These are phyloP conservation scores for Neopestalotiopsis sp. DNA, from an alignment of 2,329 filamentous ascomycete species.

Conservation along the genomic window DNA sequence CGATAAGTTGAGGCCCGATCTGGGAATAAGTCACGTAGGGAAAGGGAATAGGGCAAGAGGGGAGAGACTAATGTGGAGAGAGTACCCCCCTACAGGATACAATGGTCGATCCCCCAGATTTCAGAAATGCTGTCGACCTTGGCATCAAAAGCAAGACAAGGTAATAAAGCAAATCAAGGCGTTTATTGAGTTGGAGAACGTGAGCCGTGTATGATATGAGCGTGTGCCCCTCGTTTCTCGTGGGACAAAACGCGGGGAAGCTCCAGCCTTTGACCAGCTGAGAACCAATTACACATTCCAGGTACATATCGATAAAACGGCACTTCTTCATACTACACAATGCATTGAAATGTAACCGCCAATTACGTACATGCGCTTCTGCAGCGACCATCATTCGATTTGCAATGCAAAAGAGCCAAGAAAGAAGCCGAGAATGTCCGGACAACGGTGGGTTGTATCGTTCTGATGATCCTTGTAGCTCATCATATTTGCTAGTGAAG, in stretches of 20 bases:
- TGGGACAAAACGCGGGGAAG: conserved; percentile 12
- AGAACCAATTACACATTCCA: neutral
- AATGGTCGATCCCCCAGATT: conserved; percentile 1
- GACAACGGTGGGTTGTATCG: neutral
- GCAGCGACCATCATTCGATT: neutral
- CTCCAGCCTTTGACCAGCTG: neutral
- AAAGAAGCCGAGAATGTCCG: neutral
- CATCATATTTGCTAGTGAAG: neutral
- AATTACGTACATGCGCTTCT: neutral
- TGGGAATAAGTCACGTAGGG: neutral
- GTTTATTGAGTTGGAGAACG: neutral
- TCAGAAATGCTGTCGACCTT: neutral
- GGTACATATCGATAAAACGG: neutral
- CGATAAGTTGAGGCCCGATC: neutral
- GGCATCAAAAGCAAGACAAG: neutral
- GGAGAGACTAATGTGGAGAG: neutral
- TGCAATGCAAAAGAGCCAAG: neutral
- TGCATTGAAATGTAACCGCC: neutral
- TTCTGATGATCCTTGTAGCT: neutral
- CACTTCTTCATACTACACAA: neutral
- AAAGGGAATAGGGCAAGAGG: neutral
- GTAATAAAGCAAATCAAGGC: neutral
- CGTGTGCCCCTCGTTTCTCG: neutral
- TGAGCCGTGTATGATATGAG: too few species aligned
- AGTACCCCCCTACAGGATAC: neutral